Conservation (phyloP, 768 basidiomycete species). For the Calvatia gigantea region DNA sequence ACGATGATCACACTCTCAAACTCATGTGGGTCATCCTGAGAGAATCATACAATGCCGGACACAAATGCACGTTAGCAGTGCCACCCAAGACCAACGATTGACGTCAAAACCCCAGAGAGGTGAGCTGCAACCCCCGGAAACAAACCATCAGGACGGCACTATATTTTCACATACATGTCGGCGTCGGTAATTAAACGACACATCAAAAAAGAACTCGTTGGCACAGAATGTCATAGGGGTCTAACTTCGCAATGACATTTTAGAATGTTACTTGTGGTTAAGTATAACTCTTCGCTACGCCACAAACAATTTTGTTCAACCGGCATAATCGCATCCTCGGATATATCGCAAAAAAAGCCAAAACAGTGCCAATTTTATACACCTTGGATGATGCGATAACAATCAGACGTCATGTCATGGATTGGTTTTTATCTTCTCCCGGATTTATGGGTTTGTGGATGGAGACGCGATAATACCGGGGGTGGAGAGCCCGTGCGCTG, state of each 20-base stretch:
- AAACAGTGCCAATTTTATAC: neutral
- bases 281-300: neutral
- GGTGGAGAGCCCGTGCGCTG: too few relatives aligned
- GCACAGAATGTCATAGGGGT: neutral
- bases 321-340: neutral
- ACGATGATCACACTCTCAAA: too few relatives aligned
- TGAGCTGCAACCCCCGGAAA: neutral
- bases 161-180: neutral
- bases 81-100: too few relatives aligned
- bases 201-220: too few relatives aligned
- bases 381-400: neutral
- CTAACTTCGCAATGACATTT: neutral
- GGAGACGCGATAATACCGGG: neutral
- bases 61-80: too few relatives aligned
- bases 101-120: too few relatives aligned
- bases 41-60: too few relatives aligned
- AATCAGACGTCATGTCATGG: neutral
- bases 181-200: neutral
- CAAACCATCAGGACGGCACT: neutral
- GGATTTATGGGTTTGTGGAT: neutral
- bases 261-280: neutral
- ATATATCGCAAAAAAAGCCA: neutral
- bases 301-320: neutral
- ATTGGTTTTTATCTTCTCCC: too few relatives aligned
- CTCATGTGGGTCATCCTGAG: too few relatives aligned